A percentile compares a stretch with the other conserved stretches of the same genome.
Evolutionary conservation across 2,329 filamentous ascomycete genomes (phyloP).

Genomic region (Anisogramma anomala): DNA sequence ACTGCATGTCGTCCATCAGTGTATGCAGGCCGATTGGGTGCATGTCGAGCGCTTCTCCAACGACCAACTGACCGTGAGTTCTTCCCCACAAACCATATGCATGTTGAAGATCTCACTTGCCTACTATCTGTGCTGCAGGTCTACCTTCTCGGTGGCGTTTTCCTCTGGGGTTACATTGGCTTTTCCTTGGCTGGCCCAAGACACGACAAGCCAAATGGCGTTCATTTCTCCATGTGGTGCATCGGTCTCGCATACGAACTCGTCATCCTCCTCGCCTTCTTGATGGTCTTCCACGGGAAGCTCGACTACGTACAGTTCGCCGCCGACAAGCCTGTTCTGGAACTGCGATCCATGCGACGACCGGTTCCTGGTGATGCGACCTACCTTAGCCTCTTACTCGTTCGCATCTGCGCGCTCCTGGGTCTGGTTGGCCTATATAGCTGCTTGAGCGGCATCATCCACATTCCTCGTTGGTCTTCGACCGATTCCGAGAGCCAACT

Average conservation of each 20-base stretch:
- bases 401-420: constrained; percentile 9
- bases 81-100: background rate
- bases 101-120: background rate
- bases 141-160: constrained; percentile 73
- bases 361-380: constrained; percentile 25
- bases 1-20: constrained; percentile 60
- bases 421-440: constrained; percentile 15
- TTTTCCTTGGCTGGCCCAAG: constrained; percentile 72
- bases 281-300: constrained; percentile 53
- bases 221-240: constrained; percentile 72
- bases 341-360: constrained; percentile 32
- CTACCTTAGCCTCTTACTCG: constrained; percentile 6
- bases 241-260: constrained; percentile 62
- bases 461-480: constrained; percentile 17
- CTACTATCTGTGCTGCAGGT: constrained; percentile 42
- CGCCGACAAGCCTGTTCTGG: constrained; percentile 28
- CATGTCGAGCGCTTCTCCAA: constrained; percentile 26
- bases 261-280: constrained; percentile 56
- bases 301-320: constrained; percentile 23
- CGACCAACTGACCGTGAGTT: constrained; percentile 13
- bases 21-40: constrained; percentile 37
- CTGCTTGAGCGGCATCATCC: constrained; percentile 36
- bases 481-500: constrained; percentile 2
- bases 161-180: constrained; percentile 75
- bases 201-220: constrained; percentile 64